phyloP scores from a whole-genome alignment of 352 stramenopile genomes.

The Globisporangium ultimum region DNA sequence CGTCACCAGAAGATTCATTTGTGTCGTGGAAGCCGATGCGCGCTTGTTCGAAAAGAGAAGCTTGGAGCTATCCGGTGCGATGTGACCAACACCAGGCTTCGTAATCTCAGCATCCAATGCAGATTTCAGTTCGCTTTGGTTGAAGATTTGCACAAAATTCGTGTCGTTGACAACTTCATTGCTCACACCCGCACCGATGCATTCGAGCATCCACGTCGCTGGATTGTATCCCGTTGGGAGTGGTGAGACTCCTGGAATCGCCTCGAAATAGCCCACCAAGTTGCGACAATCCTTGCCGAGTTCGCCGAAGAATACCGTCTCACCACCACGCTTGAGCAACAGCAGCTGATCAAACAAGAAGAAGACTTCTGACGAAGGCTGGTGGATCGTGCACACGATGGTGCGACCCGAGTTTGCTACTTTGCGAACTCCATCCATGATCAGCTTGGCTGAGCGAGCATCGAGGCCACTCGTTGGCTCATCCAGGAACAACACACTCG shows the following conservation, averaged over 20 bases:
- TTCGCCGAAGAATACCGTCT: conserved; percentile 56
- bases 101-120: background rate
- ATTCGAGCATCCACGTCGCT: too few species aligned
- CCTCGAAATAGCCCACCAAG: background rate
- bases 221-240: too few species aligned
- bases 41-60: conserved; percentile 18
- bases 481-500: conserved; percentile 35
- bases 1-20: conserved; percentile 19
- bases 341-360: conserved; percentile 87
- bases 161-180: conserved; percentile 12
- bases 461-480: too few species aligned
- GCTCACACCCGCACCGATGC: conserved; percentile 3
- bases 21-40: conserved; percentile 3
- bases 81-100: background rate
- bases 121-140: conserved; percentile 18
- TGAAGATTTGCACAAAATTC: conserved; percentile 43
- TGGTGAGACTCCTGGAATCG: background rate
- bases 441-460: too few species aligned
- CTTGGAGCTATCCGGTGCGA: background rate
- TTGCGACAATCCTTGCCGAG: conserved; percentile 13
- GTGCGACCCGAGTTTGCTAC: conserved; percentile 73
- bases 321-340: conserved; percentile 70
- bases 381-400: conserved; percentile 92
- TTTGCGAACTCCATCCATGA: conserved; percentile 51
- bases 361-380: conserved; percentile 89